Base-by-base conservation (phyloP, 106 monocot genomes). In the Platanthera zijinensis region DNA sequence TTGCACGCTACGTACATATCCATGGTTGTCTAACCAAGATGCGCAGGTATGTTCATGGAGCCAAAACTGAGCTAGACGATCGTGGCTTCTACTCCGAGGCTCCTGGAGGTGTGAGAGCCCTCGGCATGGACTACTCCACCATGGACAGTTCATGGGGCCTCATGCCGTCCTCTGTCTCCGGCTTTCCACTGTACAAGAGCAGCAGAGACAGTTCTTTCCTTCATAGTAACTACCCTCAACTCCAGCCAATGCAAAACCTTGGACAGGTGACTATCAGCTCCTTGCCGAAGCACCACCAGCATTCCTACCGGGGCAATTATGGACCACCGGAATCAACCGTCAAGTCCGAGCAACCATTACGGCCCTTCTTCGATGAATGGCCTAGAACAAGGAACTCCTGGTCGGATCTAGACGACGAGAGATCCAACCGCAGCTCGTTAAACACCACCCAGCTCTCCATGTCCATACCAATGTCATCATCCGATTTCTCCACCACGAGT, bases 341-440 rank as follows among this genome's bases (percentile, higher is more conserved):
- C 57, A 81, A 72, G 14, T 87, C 85, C 50, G 77, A 72, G 39
- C 88, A 88, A 59, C 78, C 87, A 7, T 85, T 92, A 14, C 89
- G 82, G 14, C 87, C 92, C 6, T 90, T 94, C 68, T 88, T 94
- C 48, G 88, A 94, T 70, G 90, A 94, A 71, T 94, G 93, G 90
- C 93, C 93, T 0, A 86, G 85, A 57, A 52, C 87, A 12, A 80
- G 85, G 28, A 84, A 86, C 48, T 80, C 85, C 4, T 92, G 92
- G 92, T 79, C 90, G 4, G 89, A 87, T 56, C 61, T 86, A 8
- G 86, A 88, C 0, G 93, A 94, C 47, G 88, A 86, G 30, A 80
- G 85, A 15, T 71, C 86, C 54, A 86, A 86, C 70, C 48, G 74
- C 47, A 83, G 76, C 10, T 80, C 86, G 9, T 88, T 90, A 71